Evolutionary conservation across 2,329 filamentous ascomycete species (phyloP), one percentile per base, ranked within the genome.

Genomic region (Fusarium pilosicola): DNA sequence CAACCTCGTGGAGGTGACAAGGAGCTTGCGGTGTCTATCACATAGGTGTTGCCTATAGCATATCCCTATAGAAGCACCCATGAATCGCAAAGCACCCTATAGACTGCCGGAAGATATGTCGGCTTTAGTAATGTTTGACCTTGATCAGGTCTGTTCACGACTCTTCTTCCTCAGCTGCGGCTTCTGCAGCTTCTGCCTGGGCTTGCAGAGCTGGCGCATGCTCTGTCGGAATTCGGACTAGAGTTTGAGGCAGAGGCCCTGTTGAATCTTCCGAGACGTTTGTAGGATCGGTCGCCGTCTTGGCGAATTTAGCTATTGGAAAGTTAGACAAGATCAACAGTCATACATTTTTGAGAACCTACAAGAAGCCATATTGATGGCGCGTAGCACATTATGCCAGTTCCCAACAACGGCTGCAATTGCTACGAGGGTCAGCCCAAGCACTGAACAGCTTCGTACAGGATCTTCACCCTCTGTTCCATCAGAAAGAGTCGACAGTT

Each of bases 341-440:
- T 6, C n/a, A 30, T 24, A 18, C 13, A 15, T 15, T 26, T 32
- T n/a, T 11, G 17, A 49, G 63, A 34, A 84, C 90, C 79, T 87
- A 95, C 93, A 88, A 68, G 93, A 95, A 70, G 94, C 94, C 93
- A 96, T 95, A 79, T 93, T 93, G 79, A 97, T 95, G 46, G 93
- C 93, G 74, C 92, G 88, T 68, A 97, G 87, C 73, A 97, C 94
- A 77, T 94, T 95, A 81, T 95, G 92, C 94, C 94, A 97, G 81
- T 96, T 97, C 60, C 92, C 89, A 80, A 97, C 86, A 28, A 97
- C 94, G n/a, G 92, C 89, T 44, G 94, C 94, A 78, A 97, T 94
- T 68, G 93, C 93, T 94, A 71, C 75, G 58, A 62, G 68, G n/a
- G 70, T 83, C 48, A 81, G 77, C 56, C 17, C 22, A 22, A 38